Base-by-base conservation (phyloP, 2,329 filamentous ascomycete genomes). In the Penicillium sp. region DNA sequence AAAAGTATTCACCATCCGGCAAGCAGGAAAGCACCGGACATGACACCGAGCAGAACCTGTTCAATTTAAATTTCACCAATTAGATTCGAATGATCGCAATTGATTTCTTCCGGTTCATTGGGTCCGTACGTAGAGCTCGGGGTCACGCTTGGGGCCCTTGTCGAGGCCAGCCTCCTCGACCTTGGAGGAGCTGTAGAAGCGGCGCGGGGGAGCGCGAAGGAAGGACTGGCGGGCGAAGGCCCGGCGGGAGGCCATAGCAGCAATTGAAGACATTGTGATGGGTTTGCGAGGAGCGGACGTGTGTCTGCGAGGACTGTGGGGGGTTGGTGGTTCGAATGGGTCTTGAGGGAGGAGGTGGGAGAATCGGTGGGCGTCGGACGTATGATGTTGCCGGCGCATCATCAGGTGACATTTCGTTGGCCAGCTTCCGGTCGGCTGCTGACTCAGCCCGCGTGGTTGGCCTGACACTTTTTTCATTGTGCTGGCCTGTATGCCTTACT, bases 21-120 rank as follows among this genome's bases (percentile, higher is more conserved):
- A 63, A 93, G 83, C 65, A 84, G 83, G 67, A 96, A 86, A 64
- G 88, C 86, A 69, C 84, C 84, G 63, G 85, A 83, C 88, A 97
- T 95, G 70, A 97, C 84, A 67, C 82, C 87, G 57, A 90, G 81
- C 59, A 98, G 85, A 67, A 97, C 83, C 93, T n/a, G n/a, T n/a
- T n/a, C n/a, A n/a, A n/a, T n/a, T n/a, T n/a, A n/a, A n/a, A n/a
- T n/a, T n/a, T n/a, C n/a, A n/a, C n/a, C n/a, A n/a, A n/a, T n/a
- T 97, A 64, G 42, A 52, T 41, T 52, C 33, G 51, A n/a, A n/a
- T n/a, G n/a, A n/a, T n/a, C n/a, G n/a, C n/a, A n/a, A n/a, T n/a
- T n/a, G n/a, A n/a, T n/a, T n/a, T n/a, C n/a, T n/a, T n/a, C n/a
- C n/a, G n/a, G n/a, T n/a, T n/a, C n/a, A n/a, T 51, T 21, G 31